phyloP scores from a whole-genome alignment of 73 alveolate genomes.

The Paramecium sexaurelia region DNA sequence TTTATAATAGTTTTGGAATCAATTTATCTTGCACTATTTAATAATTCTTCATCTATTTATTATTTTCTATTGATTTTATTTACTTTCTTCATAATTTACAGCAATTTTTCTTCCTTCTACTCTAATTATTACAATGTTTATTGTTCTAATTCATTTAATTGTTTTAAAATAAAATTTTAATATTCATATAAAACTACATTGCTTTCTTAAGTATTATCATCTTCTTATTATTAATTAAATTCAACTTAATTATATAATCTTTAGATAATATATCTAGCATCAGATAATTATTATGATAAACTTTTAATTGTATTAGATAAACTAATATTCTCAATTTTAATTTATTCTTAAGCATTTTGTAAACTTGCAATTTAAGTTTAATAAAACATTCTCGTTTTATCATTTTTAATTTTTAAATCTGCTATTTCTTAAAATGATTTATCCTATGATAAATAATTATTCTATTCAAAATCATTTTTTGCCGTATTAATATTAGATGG shows the following conservation, averaged over 20 bases:
- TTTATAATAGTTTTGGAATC: not conserved
- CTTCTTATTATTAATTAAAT: not conserved
- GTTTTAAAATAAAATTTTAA: not conserved
- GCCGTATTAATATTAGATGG: not conserved
- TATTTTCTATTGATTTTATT: not conserved
- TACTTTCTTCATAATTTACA: not conserved
- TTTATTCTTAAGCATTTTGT: not conserved
- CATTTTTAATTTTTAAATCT: constrained; percentile 5
- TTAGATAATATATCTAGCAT: constrained; percentile 11
- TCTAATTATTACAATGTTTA: not conserved
- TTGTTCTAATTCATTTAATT: not conserved
- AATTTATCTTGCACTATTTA: not conserved
- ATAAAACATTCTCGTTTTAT: constrained; percentile 3
- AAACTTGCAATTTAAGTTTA: not conserved
- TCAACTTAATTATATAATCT: not conserved
- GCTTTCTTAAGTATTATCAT: not conserved
- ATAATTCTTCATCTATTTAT: not conserved
- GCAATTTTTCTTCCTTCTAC: not conserved
- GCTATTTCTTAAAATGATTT: not conserved
- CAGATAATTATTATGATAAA: not conserved
- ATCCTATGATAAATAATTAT: not conserved
- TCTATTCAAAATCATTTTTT: not conserved
- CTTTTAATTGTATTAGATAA: not conserved
- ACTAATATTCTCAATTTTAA: constrained; percentile 13
- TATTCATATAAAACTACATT: not conserved